Conservation (phyloP, 768 basidiomycete genomes). For the Boletus edulis region DNA sequence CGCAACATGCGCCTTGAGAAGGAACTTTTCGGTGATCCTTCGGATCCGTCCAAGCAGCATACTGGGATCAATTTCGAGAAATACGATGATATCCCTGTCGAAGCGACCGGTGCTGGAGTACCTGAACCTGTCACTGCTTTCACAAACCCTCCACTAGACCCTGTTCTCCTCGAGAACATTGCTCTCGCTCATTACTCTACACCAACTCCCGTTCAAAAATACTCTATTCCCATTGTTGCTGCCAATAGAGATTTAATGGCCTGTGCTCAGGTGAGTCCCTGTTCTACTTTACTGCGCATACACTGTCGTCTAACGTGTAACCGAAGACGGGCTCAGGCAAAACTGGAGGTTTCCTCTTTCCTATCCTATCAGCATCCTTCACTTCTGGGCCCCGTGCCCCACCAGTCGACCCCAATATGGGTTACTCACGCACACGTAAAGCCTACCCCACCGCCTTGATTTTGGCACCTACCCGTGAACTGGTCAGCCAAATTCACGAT, state of each 20-base stretch:
- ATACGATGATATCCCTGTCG: conserved; percentile 99
- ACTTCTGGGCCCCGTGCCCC: conserved; percentile 72
- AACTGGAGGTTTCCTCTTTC: conserved; percentile 98
- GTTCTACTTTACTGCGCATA: conserved; percentile 2
- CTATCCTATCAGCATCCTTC: conserved; percentile 94
- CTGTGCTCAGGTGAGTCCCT: conserved; percentile 73
- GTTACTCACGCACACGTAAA: conserved; percentile 74
- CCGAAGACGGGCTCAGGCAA: conserved; percentile 97
- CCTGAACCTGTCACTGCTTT: conserved; percentile 91
- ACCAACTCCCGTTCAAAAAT: conserved; percentile 99
- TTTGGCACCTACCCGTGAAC: conserved; percentile 96
- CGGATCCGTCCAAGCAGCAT: conserved; percentile 84
- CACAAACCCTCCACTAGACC: conserved; percentile 85
- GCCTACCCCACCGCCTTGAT: conserved; percentile 97
- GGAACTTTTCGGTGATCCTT: conserved; percentile 89
- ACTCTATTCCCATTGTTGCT: conserved; percentile 97
- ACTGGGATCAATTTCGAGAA: conserved; percentile 99
- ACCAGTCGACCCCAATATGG: conserved; percentile 49
- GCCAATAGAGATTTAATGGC: conserved; percentile 89
- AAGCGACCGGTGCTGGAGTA: conserved; percentile 96
- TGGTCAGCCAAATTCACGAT: conserved; percentile 98
- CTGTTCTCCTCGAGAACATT: conserved; percentile 95
- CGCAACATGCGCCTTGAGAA: conserved; percentile 90
- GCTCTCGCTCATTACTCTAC: conserved; percentile 87
- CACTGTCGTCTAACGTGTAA: conserved; percentile 19